These are phyloP conservation scores for Chenopodium quinoa DNA, from an alignment of 148 eudicot species.

Conservation along the genomic window DNA sequence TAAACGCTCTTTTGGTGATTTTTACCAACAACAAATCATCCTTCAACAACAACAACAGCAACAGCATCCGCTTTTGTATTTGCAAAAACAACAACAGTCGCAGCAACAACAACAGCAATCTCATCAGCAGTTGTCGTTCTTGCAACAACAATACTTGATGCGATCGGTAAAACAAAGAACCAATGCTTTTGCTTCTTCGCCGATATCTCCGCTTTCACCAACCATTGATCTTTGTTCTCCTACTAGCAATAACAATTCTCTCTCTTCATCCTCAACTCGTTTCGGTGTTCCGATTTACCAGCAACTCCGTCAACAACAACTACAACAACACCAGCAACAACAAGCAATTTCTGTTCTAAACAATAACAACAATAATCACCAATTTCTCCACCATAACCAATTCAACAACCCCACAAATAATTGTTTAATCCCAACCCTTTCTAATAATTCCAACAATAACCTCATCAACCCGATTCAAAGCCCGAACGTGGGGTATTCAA, in stretches of 20 bases:
- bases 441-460: background rate
- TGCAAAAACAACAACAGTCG: slow-evolving; percentile 41
- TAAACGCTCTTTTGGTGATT: slow-evolving; percentile 69
- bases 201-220: slow-evolving; percentile 42
- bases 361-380: slow-evolving; percentile 4
- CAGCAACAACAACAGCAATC: slow-evolving; percentile 17
- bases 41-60: slow-evolving; percentile 21
- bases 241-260: slow-evolving; percentile 18
- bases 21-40: slow-evolving; percentile 36
- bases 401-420: slow-evolving; percentile 10
- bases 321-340: background rate
- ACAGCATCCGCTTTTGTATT: slow-evolving; percentile 7
- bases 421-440: slow-evolving; percentile 7
- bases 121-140: background rate
- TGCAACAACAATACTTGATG: slow-evolving; percentile 32
- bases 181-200: slow-evolving; percentile 36
- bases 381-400: slow-evolving; percentile 12
- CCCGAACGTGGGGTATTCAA: slow-evolving; percentile 15
- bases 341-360: background rate
- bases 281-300: slow-evolving; percentile 51
- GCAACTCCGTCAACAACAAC: slow-evolving; percentile 32
- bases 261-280: slow-evolving; percentile 29
- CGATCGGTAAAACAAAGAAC: slow-evolving; percentile 62
- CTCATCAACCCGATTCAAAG: slow-evolving; percentile 21
- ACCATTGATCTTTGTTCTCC: slow-evolving; percentile 35